phyloP scores from a whole-genome alignment of 768 basidiomycete genomes.

The Lactarius akahatsu region DNA sequence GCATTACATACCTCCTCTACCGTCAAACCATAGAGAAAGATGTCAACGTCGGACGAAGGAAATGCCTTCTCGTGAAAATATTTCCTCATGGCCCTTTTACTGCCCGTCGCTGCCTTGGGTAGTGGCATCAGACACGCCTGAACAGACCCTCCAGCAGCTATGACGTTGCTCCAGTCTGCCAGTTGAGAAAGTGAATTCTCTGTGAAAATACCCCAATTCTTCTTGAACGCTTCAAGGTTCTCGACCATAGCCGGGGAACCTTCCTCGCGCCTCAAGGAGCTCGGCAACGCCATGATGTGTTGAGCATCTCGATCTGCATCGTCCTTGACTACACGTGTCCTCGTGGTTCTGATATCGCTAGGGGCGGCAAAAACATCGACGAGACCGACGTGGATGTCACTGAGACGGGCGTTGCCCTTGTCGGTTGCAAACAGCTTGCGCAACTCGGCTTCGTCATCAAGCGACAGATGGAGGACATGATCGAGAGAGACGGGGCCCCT shows the following conservation, averaged over 20 bases:
- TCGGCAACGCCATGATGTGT: slow-evolving; percentile 54
- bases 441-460: slow-evolving; percentile 56
- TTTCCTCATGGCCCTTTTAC: slow-evolving; percentile 57
- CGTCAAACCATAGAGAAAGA: slow-evolving; percentile 61
- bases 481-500: slow-evolving; percentile 42
- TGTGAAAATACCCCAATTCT: slow-evolving; percentile 62
- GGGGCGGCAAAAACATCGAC: slow-evolving; percentile 58
- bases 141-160: slow-evolving; percentile 61
- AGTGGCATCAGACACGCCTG: slow-evolving; percentile 57
- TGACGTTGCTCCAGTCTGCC: slow-evolving; percentile 60
- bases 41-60: slow-evolving; percentile 61
- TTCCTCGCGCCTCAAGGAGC: slow-evolving; percentile 46
- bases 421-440: slow-evolving; percentile 58
- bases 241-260: slow-evolving; percentile 50
- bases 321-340: slow-evolving; percentile 48
- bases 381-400: slow-evolving; percentile 54
- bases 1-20: slow-evolving; percentile 45
- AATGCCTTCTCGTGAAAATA: slow-evolving; percentile 55
- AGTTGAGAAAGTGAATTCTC: slow-evolving; percentile 62
- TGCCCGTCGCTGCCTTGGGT: slow-evolving; percentile 46
- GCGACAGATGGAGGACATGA: slow-evolving; percentile 48
- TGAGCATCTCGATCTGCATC: slow-evolving; percentile 47
- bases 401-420: slow-evolving; percentile 44
- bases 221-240: slow-evolving; percentile 56
- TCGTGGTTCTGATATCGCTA: slow-evolving; percentile 47